phyloP scores from a whole-genome alignment of 2,329 filamentous ascomycete genomes.

The Arthrobotrys sinensis region DNA sequence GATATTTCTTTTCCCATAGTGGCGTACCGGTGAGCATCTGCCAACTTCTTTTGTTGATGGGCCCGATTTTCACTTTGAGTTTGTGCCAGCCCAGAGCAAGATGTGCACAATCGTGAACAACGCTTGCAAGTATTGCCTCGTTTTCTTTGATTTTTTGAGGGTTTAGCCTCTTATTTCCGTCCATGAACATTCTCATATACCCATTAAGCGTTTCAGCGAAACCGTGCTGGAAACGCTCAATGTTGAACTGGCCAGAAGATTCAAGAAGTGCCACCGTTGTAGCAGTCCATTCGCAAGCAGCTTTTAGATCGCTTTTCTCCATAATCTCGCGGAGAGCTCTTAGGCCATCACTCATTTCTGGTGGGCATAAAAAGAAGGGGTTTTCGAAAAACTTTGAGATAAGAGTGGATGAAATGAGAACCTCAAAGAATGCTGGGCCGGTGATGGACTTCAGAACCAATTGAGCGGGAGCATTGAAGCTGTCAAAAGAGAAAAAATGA shows the following conservation, averaged over 20 bases:
- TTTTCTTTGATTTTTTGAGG: not conserved
- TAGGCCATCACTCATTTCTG: not conserved
- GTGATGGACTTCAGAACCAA: not conserved
- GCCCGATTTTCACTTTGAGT: not conserved
- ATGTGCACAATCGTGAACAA: conserved; percentile 5
- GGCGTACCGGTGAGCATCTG: too few species aligned
- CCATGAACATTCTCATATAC: conserved; percentile 30
- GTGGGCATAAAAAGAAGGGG: conserved; percentile 17
- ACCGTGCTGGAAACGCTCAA: not conserved
- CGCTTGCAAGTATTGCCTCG: not conserved
- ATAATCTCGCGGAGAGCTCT: not conserved
- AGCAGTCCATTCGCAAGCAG: conserved; percentile 20
- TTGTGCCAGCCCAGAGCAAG: conserved; percentile 37
- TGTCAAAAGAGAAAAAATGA: not conserved
- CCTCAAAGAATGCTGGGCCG: conserved; percentile 25
- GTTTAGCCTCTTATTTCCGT: not conserved
- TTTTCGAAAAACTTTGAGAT: conserved; percentile 5
- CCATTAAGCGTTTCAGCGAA: conserved; percentile 1
- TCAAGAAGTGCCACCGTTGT: conserved; percentile 18
- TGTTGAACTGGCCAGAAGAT: not conserved
- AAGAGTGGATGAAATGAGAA: conserved; percentile 16
- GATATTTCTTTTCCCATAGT: not conserved
- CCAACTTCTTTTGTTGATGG: conserved; percentile 5
- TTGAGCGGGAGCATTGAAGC: not conserved
- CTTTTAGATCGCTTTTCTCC: not conserved